Conservation (phyloP, 2,329 filamentous ascomycete genomes). For the Gyromitra esculenta region DNA sequence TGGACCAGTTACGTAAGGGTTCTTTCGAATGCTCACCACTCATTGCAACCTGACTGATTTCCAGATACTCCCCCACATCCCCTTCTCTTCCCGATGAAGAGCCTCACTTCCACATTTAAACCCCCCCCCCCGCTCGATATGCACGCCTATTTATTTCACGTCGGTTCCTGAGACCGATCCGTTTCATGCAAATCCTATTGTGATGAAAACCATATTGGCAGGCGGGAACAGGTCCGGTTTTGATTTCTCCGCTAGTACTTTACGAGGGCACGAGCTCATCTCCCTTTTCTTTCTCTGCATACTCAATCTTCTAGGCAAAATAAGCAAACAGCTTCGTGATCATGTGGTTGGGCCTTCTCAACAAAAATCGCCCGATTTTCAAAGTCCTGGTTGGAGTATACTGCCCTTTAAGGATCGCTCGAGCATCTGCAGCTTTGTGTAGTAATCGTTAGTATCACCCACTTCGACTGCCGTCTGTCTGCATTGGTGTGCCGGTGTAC, state of each 20-base stretch:
- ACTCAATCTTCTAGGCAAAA: neutral
- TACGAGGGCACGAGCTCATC: neutral
- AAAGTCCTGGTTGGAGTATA: constrained; percentile 9
- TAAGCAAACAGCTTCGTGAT: constrained; percentile 31
- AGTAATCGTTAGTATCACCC: constrained; percentile 35
- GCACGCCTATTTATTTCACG: constrained; percentile 25
- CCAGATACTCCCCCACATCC: constrained; percentile 28
- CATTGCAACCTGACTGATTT: constrained; percentile 22
- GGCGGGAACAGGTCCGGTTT: constrained; percentile 20
- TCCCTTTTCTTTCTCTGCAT: constrained; percentile 10
- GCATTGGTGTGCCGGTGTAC: constrained; percentile 11
- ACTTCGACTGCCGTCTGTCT: constrained; percentile 33
- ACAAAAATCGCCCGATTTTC: constrained; percentile 28
- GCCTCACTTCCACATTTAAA: constrained; percentile 35
- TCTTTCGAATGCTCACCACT: constrained; percentile 30
- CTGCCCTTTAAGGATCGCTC: constrained; percentile 31
- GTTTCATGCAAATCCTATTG: constrained; percentile 38
- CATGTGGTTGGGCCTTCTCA: constrained; percentile 36
- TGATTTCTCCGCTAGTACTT: constrained; percentile 23
- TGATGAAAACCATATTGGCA: constrained; percentile 4
- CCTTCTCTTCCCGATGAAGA: constrained; percentile 32
- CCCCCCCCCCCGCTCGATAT: constrained; percentile 26
- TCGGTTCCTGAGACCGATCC: constrained; percentile 41
- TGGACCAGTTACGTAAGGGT: constrained; percentile 49
- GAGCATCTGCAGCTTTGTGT: constrained; percentile 16